A percentile compares a stretch with the other conserved stretches of the same genome.
Evolutionary conservation across 371 early-diverging fungal species (phyloP).

Genomic region (Thermomucor indicae-seudaticae): DNA sequence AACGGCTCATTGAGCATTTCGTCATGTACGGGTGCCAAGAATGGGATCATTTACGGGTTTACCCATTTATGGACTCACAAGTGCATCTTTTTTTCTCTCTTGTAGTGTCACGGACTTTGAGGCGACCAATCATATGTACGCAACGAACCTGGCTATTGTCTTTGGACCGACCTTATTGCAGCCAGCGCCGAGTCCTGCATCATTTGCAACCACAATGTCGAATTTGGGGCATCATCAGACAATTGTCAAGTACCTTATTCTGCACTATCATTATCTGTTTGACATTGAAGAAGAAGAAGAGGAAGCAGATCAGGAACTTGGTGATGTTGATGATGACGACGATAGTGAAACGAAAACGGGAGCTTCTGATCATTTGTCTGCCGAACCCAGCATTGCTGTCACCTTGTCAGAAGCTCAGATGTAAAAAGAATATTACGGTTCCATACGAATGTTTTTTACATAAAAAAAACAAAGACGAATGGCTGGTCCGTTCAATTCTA

Average conservation of each 20-base stretch:
- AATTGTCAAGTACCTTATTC: constrained; percentile 75
- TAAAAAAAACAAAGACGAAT: too few species aligned
- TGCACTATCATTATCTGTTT: constrained; percentile 83
- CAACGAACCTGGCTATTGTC: constrained; percentile 81
- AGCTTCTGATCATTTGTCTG: too few species aligned
- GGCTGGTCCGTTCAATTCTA: too few species aligned
- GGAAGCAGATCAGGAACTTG: neutral
- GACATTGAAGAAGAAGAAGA: constrained; percentile 67
- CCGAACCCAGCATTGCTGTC: too few species aligned
- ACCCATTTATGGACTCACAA: constrained; percentile 1
- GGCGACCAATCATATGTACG: constrained; percentile 84
- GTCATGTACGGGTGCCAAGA: constrained; percentile 45
- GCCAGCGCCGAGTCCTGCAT: constrained; percentile 69
- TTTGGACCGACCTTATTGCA: constrained; percentile 82
- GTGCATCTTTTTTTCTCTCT: too few species aligned
- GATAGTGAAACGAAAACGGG: neutral
- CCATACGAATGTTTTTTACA: too few species aligned
- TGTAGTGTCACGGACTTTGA: constrained; percentile 80
- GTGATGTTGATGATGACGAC: neutral
- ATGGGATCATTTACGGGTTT: neutral
- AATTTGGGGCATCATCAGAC: constrained; percentile 78
- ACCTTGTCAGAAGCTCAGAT: too few species aligned
- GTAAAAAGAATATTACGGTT: too few species aligned
- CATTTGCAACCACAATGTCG: constrained; percentile 75
- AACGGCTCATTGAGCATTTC: constrained; percentile 73